Base-by-base conservation (phyloP, 2,329 filamentous ascomycete genomes). In the Cladosporium sp. region DNA sequence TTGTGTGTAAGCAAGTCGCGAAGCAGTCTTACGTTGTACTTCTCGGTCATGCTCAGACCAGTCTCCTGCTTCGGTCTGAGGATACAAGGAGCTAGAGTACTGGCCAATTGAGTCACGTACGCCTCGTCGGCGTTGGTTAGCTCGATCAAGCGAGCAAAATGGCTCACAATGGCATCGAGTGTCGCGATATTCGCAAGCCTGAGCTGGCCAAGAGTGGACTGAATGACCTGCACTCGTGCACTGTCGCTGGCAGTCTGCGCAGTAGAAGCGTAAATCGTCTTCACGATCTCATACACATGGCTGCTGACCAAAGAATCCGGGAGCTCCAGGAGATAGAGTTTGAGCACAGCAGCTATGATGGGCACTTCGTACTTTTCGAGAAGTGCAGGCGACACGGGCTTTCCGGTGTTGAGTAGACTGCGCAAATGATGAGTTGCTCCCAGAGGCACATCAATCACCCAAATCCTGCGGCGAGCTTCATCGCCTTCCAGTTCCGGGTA, bases 231-330 rank as follows among this genome's bases (percentile, higher is more conserved):
- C 58, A 98, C 81, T 49, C 93, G 87, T 10, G 88, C 84, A 48
- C 84, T 79, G 62, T 95, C 88, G 3, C 84, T 83, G 13, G 82
- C 80, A 53, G 95, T 89, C 40, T 86, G 80, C 43, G 86, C 79
- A 10, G 89, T 85, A 11, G 87, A 90, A 43, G 84, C 85, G 75
- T 98, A 98, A 59, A 98, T 95, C 2, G 90, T 97, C 73, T 95
- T 91, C 68, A 98, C 85, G 66, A 98, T 97, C 74, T 98, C 95
- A 70, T 98, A 98, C 54, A 98, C 90, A 68, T 97, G 92, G 38
- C 90, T 95, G 53, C 93, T 97, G 56, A 98, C 92, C 57, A 98
- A 80, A n/a, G 93, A 97, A 72, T 98, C 93, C 65, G 93, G 93
- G 53, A 98, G 80, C 73, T 98, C 93, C 59, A 96, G 81, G 40